Evolutionary conservation across 1,284 basidiomycete species (phyloP), one percentile per base, ranked within the genome.

Genomic region (Apiotrichum montevideense): DNA sequence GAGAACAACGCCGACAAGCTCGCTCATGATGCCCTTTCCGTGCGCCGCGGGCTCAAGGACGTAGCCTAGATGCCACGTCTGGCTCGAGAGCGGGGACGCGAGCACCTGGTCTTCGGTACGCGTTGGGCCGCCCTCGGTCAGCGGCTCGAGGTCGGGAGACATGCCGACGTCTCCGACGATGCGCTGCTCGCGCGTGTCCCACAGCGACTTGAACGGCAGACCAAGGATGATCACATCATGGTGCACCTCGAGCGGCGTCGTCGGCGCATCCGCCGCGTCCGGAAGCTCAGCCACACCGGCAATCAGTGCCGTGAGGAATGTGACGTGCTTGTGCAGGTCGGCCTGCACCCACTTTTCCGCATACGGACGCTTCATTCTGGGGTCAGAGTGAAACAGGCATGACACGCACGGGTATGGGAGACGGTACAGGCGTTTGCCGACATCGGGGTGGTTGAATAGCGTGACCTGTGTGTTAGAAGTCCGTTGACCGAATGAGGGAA

Each of bases 331-430:
- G 15, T 40, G 45, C 9, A 52, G 47, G 15, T 54, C 49, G 9
- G 51, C 46, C 10, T 39, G 32, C 32, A 61, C 54, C 55, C 52
- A 52, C 11, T 49, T 32, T 21, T 61, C 57, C 6, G 57, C 63
- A 32, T 35, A 62, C 29, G 47, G 35, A n/a, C 45, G 46, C 4
- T 47, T 32, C 58, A 64, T 63, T 3, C 62, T 63, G 46, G 5
- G 2, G 32, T 48, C 34, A 47, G 21, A 21, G 51, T 9, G 13
- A 39, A 39, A 39, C 37, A 39, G 37, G 29, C 5, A n/a, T 35
- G 21, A 42, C 46, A 57, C 64, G 54, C 51, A 66, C 64, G 65
- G 65, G 42, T 61, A 65, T 13, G 65, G 65, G 2, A 63, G 49
- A 6, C 41, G 35, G 51, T 51, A 65, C 8, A 67, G 60, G 11